A percentile compares a stretch with the other conserved stretches of the same genome.
phyloP scores from a whole-genome alignment of 306 rosid genomes.

The Gastrolobium bilobum region DNA sequence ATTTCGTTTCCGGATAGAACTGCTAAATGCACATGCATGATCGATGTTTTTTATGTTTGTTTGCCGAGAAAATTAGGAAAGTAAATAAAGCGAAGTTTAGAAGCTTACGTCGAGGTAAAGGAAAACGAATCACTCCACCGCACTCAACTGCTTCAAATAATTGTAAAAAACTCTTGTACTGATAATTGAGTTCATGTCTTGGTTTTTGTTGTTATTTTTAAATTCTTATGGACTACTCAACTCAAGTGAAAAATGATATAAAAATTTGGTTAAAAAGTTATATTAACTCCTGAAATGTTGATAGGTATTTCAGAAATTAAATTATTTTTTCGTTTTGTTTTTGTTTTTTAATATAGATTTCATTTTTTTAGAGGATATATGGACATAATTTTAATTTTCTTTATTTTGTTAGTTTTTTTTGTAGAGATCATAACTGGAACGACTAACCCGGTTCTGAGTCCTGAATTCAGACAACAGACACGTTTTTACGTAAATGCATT shows the following conservation, averaged over 20 bases:
- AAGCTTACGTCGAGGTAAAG: constrained; percentile 52
- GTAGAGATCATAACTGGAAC: not conserved
- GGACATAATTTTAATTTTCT: not conserved
- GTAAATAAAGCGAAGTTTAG: constrained; percentile 21
- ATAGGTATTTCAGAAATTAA: not conserved
- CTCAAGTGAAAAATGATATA: constrained; percentile 9
- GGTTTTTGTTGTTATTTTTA: not conserved
- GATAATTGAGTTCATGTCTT: not conserved
- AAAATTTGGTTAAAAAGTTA: not conserved
- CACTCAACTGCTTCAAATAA: constrained; percentile 44
- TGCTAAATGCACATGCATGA: constrained; percentile 31
- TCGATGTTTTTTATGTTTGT: constrained; percentile 31
- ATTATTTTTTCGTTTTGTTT: not conserved
- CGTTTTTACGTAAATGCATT: not conserved
- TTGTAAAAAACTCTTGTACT: not conserved
- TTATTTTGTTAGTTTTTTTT: not conserved
- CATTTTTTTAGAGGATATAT: not conserved
- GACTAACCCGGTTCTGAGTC: not conserved
- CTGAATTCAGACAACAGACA: not conserved
- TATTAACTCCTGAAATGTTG: constrained; percentile 4
- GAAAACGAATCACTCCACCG: constrained; percentile 40
- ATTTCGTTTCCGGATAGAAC: constrained; percentile 16
- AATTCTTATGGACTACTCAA: not conserved
- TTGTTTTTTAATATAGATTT: not conserved
- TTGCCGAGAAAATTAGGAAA: constrained; percentile 46